Base-by-base conservation (phyloP, 306 rosid genomes). In the Fagus crenata region DNA sequence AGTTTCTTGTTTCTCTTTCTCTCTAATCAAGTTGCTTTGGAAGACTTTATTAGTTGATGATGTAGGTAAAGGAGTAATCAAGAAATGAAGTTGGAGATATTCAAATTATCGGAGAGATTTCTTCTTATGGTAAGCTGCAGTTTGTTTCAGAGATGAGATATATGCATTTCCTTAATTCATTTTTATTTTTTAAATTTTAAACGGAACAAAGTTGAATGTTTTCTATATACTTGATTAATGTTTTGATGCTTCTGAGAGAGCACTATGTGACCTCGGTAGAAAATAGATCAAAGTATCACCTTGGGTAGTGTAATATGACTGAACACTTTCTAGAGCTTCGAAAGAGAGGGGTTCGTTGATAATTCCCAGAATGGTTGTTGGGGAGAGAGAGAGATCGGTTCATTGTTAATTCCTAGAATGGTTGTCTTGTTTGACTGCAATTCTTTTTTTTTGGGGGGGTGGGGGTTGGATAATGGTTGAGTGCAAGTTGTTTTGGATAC, bases 21-120 rank as follows among this genome's bases (percentile, higher is more conserved):
- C 41, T 65, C 71, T 39, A 37, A 65, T 5, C 70, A 2, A 65
- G 71, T 37, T 65, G 49, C 71, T 65, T n/a, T 65, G 28, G 71
- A 65, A 65, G 71, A 65, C 17, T 17, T 37, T 14, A 37, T 7
- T 39, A 32, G 8, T 65, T 17, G 18, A 65, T 39, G 49, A 6
- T 65, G 71, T 14, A 65, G 71, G 49, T 7, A 37, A 39, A 65
- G 49, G 49, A 14, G 28, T 14, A 65, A n/a, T 39, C 14, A 39
- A 65, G 32, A 17, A 65, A 37, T 65, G 46, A 65, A 65, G 71
- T 65, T 36, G 49, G 13, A 65, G 49, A 37, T 7, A 37, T 7
- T 49, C 71, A 65, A 7, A 7, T 37, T 39, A 6, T 28, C 13
- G 7, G 40, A 65, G n/a, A 11, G 17, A 6, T 37, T 65, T 65